Evolutionary conservation across 1,284 basidiomycete genomes (phyloP), one percentile per base, ranked within the genome.

Genomic region (Marasmius fiardii): DNA sequence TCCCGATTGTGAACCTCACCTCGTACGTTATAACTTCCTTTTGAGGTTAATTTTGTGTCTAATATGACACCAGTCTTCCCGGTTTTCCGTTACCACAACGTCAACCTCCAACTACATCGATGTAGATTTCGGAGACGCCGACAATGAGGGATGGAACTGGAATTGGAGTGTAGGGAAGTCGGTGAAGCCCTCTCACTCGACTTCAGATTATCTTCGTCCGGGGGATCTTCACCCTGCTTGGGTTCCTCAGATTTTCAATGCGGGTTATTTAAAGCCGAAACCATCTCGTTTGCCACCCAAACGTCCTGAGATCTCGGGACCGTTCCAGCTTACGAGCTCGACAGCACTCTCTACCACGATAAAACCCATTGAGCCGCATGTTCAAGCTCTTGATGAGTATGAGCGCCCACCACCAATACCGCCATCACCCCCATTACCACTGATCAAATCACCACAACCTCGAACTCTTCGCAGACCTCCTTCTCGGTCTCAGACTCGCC

Each of bases 51-150:
- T 51, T 23, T 1, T 11, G 23, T 35, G 11, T 10, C 23, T 34
- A 35, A 3, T 34, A 20, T 52, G 2, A 21, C 49, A 35, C 18
- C 48, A 81, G 80, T 69, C 64, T 54, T 82, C 80, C 4, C 70
- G 73, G 3, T 82, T 82, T 61, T 82, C 80, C 20, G 72, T 74
- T 20, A 77, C 79, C 35, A 80, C 79, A 4, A 77, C 75, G 1
- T 79, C 79, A 11, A 80, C 80, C 0, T 78, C 76, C 23, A 71
- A 73, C 53, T 78, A 76, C 58, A 65, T 80, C 51, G 71, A 75
- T 43, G 70, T 76, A 8, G 33, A 58, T 20, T 55, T 57, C 23
- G 39, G 37, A 23, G 31, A 26, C 14, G 45, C 52, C 34, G 53
- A 43, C 16, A 8, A 16, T 4, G 39, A 41, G 2, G 14, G 16